Evolutionary conservation across 23 red algal genomes (phyloP), one percentile per base, ranked within the genome.

Genomic region (Porphyridium purpureum): DNA sequence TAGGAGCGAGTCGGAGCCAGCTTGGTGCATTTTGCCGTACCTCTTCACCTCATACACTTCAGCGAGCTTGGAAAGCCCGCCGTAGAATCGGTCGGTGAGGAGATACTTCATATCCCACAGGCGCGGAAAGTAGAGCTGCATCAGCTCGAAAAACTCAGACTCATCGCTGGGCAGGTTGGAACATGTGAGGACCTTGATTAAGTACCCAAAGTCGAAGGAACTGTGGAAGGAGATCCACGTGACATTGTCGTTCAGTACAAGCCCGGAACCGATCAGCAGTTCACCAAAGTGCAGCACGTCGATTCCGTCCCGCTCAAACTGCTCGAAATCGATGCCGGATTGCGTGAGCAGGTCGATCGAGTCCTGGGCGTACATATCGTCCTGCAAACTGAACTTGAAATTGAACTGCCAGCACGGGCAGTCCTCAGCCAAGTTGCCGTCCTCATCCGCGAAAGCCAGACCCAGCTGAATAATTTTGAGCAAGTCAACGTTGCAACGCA

Each of bases 331-430:
- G 47, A 94, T 79, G 4, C 88, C 88, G n/a, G 61, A 54, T 5
- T 60, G 44, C 17, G 48, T 76, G 11, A 94, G 71, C 47, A 94
- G 57, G 36, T 84, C 80, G 52, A 94, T 83, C 21, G 77, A 79
- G 6, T 83, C 78, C 24, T 85, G 70, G 3, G 88, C 88, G 35
- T 77, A 94, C 50, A 85, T 84, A 31, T 94, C 88, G 40, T 32
- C 33, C 17, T 41, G 62, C 33, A 84, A 35, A 23, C 46, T 65
- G 49, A 94, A 94, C 4, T 51, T 42, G 41, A 94, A 94, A 44
- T 94, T 94, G 59, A 94, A 94, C 71, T 94, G 88, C 88, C 88
- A 94, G 3, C 61, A 67, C 8, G 62, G 59, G 30, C 69, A 60
- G 25, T 79, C 72, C 42, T 66, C 66, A 2, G 78, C 74, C 52